Percentiles rank a stretch among this genome's conserved stretches.
Evolutionary conservation across 805 yeast species (phyloP).

Genomic region (Kockiozyma suomiensis): DNA sequence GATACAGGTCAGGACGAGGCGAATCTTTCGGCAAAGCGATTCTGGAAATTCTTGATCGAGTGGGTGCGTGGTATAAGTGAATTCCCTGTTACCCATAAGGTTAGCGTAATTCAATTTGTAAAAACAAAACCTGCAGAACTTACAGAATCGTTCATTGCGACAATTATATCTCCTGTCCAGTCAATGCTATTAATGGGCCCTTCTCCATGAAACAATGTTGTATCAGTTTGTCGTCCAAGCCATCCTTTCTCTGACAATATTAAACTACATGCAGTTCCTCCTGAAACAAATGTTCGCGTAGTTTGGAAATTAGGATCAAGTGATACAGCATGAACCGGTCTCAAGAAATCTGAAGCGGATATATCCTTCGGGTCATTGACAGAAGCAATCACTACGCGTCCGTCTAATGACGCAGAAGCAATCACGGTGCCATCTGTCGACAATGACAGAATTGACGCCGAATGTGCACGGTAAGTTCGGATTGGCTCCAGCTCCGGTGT

Average conservation of each 20-base stretch:
- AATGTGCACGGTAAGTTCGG: conserved; percentile 78
- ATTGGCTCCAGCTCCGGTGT: conserved; percentile 60
- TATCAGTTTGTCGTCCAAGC: conserved; percentile 81
- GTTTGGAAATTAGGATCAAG: conserved; percentile 68
- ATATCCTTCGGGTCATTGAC: conserved; percentile 63
- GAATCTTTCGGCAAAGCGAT: conserved; percentile 59
- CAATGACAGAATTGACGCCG: conserved; percentile 77
- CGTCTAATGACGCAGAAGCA: conserved; percentile 92
- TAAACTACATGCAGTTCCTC: conserved; percentile 88
- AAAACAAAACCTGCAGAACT: conserved; percentile 45
- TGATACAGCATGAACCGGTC: conserved; percentile 88
- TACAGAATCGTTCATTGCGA: conserved; percentile 87
- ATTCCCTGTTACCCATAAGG: conserved; percentile 23
- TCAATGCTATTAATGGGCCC: conserved; percentile 74
- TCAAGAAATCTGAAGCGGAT: conserved; percentile 74
- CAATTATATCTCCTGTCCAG: conserved; percentile 62
- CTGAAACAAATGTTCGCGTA: conserved; percentile 71
- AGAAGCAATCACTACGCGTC: conserved; percentile 79
- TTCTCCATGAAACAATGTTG: conserved; percentile 57
- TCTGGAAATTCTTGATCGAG: conserved; percentile 53
- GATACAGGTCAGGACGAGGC: conserved; percentile 73
- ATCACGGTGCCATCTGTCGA: conserved; percentile 72
- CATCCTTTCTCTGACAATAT: conserved; percentile 75
- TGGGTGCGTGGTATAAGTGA: conserved; percentile 57
- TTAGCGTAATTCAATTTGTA: background rate